Conservation (phyloP, 2,329 filamentous ascomycete species). For the Aquanectria penicillioides region DNA sequence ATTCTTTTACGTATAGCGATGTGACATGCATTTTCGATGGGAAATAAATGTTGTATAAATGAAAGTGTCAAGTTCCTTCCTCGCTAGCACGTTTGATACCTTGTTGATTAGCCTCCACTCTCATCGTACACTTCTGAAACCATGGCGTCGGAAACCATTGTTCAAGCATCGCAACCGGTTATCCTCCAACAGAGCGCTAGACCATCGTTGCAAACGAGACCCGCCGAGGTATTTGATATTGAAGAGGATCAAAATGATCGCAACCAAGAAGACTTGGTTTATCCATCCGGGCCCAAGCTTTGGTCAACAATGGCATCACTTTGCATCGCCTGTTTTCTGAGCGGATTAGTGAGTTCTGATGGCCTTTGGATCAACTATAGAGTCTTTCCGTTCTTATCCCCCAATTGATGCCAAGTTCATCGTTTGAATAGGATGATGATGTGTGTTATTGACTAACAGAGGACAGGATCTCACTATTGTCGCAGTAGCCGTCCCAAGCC, state of each 20-base stretch:
- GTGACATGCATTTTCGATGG: too few species aligned
- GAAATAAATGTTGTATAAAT: too few species aligned
- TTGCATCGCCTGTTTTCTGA: conserved; percentile 34
- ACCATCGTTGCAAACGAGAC: not conserved
- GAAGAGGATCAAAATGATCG: conserved; percentile 13
- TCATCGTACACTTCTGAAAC: not conserved
- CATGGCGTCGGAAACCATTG: conserved; percentile 18
- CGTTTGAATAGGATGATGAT: not conserved
- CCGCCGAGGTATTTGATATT: not conserved
- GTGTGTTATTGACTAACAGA: not conserved
- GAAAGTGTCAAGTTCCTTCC: too few species aligned
- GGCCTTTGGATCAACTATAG: not conserved
- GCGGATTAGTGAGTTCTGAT: conserved; percentile 28
- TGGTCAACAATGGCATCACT: conserved; percentile 40
- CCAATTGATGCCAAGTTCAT: not conserved
- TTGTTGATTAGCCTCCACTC: too few species aligned
- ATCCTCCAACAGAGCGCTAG: not conserved
- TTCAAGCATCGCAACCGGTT: not conserved
- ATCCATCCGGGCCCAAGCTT: conserved; percentile 32
- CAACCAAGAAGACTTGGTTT: conserved; percentile 1
- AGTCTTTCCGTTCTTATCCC: not conserved
- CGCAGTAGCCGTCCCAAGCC: conserved; percentile 34
- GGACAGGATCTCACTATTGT: conserved; percentile 35
- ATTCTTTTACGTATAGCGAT: too few species aligned
- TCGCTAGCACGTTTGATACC: too few species aligned